phyloP scores from a whole-genome alignment of 2,329 filamentous ascomycete genomes.

The Ascochyta viciae-villosae region DNA sequence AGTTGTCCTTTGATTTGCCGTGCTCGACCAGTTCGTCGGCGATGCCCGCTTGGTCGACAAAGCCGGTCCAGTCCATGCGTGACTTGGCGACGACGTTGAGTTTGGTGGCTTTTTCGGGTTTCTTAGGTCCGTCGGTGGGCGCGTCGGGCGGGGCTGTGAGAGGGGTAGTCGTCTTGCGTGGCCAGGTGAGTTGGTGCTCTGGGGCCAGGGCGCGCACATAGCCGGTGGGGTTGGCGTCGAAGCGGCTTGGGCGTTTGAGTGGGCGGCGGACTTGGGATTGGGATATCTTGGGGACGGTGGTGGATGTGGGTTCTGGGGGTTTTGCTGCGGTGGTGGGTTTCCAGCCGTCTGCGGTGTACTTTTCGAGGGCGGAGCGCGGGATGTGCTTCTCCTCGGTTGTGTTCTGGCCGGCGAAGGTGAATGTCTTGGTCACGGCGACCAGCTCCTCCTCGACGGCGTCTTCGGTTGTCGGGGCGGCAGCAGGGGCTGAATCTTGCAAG shows the following conservation, averaged over 20 bases:
- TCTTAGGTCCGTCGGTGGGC: conserved; percentile 21
- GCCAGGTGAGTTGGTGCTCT: conserved; percentile 53
- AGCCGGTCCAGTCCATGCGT: conserved; percentile 69
- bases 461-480: conserved; percentile 15
- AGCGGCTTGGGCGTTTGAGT: conserved; percentile 55
- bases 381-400: conserved; percentile 77
- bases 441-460: conserved; percentile 44
- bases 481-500: conserved; percentile 17
- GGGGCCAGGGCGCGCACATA: conserved; percentile 55
- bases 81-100: conserved; percentile 73
- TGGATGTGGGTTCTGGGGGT: neutral
- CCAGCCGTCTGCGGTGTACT: conserved; percentile 42
- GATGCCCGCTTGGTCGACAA: conserved; percentile 67
- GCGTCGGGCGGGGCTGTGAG: conserved; percentile 25
- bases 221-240: conserved; percentile 59
- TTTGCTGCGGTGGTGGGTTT: conserved; percentile 23
- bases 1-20: conserved; percentile 68
- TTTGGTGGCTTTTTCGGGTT: conserved; percentile 59
- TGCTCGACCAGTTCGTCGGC: conserved; percentile 67
- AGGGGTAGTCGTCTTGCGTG: conserved; percentile 29
- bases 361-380: conserved; percentile 47
- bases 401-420: conserved; percentile 76
- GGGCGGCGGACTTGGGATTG: conserved; percentile 29
- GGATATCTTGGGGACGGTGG: conserved; percentile 5
- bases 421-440: conserved; percentile 72